These are phyloP conservation scores for Picochlorum costavermella DNA, from an alignment of 139 green algal species.

Conservation along the genomic window DNA sequence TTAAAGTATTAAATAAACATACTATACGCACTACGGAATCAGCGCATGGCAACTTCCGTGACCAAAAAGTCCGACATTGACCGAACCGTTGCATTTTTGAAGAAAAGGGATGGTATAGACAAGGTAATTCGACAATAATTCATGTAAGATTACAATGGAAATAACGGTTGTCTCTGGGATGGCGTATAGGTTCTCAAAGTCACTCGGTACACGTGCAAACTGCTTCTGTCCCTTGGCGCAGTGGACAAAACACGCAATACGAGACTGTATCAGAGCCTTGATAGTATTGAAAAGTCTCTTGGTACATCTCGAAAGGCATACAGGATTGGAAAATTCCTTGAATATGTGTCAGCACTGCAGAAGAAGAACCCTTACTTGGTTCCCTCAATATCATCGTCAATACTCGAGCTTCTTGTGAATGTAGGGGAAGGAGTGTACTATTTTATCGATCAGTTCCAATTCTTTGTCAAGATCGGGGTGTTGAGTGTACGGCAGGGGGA, in stretches of 20 bases:
- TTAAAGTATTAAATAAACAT: neutral
- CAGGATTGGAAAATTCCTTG: conserved; percentile 74
- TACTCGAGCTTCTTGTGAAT: conserved; percentile 56
- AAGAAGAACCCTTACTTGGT: conserved; percentile 24
- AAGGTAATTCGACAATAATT: conserved; percentile 36
- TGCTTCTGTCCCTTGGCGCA: conserved; percentile 17
- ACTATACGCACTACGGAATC: neutral
- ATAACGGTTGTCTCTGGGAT: neutral
- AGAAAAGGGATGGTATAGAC: conserved; percentile 73
- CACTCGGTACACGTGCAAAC: conserved; percentile 56
- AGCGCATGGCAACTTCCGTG: neutral
- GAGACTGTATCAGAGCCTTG: neutral
- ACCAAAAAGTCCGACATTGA: conserved; percentile 37
- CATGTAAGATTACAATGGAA: neutral
- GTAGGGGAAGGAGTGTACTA: conserved; percentile 70
- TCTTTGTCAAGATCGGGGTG: conserved; percentile 74
- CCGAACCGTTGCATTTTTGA: conserved; percentile 50
- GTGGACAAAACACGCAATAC: neutral
- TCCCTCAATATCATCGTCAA: conserved; percentile 11
- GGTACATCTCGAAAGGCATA: conserved; percentile 55
- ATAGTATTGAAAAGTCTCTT: neutral
- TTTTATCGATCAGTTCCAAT: conserved; percentile 74
- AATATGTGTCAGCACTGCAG: conserved; percentile 55
- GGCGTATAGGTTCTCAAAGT: conserved; percentile 43
- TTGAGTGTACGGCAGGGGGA: conserved; percentile 42